Base-by-base conservation (phyloP, 371 early-diverging fungal species). In the Nematocida ausubeli region DNA sequence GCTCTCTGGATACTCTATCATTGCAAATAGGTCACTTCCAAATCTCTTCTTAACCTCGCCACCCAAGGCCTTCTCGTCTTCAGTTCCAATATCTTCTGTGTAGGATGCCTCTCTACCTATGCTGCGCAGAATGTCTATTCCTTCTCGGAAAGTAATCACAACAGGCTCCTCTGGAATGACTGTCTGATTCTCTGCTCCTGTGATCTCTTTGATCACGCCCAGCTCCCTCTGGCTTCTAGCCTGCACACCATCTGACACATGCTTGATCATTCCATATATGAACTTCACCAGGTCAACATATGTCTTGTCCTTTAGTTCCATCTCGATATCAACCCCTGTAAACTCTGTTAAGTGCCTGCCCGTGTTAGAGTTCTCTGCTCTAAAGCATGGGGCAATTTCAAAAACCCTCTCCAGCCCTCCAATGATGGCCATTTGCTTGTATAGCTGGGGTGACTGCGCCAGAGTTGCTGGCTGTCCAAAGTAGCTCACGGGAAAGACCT, bases 341-440 rank as follows among this genome's bases (percentile, higher is more conserved):
- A 95, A 99, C 86, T 99, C 99, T 81, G 96, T 95, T 92, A 99
- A 92, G 87, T 99, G 98, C 51, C 98, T 90, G 85, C 95, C 96
- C 22, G 96, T 96, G 86, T 92, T 91, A 52, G 95, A 92, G 88
- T 97, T 91, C 85, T 99, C 99, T 54, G 98, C 98, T 83, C 99
- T 91, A 91, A 97, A 99, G 47, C 96, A 98, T 87, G 96, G 96
- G 16, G 91, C 98, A 81, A 99, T 94, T 87, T 98, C 98, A 87
- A 90, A 99, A 14, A 98, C 99, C 30, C 91, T 89, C 75, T 93
- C 95, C 82, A 97, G 92, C 85, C 96, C 98, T 64, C 95, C 90
- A 82, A 93, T 92, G 82, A 99, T 92, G 82, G 92, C 92, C 95
- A 96, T 95, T 87, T 98, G 98, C 90, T 98, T 98, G 89, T 95